These are phyloP conservation scores for Saccharomycopsis selenospora DNA, from an alignment of 805 yeast species.

Conservation along the genomic window DNA sequence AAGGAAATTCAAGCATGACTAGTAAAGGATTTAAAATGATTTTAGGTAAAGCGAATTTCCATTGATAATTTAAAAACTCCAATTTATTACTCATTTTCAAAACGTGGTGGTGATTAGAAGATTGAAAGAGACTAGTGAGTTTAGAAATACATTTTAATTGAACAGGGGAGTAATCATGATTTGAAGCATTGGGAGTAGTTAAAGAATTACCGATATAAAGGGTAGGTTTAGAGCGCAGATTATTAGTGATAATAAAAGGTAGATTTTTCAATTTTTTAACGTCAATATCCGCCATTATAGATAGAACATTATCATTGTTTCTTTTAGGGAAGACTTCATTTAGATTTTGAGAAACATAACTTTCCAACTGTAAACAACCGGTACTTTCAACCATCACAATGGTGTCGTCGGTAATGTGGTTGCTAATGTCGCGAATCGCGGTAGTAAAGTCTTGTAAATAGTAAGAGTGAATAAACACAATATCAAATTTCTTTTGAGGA, in stretches of 20 bases:
- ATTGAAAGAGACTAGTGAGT: slow-evolving; percentile 33
- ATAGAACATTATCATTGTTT: slow-evolving; percentile 35
- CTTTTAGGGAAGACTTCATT: slow-evolving; percentile 31
- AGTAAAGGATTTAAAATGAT: slow-evolving; percentile 73
- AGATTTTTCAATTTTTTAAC: slow-evolving; percentile 36
- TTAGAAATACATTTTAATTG: slow-evolving; percentile 30
- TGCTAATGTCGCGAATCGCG: slow-evolving; percentile 32
- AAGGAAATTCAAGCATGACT: slow-evolving; percentile 63
- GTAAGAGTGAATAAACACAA: slow-evolving; percentile 39
- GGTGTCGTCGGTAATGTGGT: slow-evolving; percentile 37
- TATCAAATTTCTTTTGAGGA: slow-evolving; percentile 31
- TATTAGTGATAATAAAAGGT: slow-evolving; percentile 25
- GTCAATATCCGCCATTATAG: slow-evolving; percentile 60
- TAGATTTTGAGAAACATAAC: slow-evolving; percentile 43
- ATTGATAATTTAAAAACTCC: slow-evolving; percentile 66
- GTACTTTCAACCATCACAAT: slow-evolving; percentile 60
- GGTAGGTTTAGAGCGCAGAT: neutral
- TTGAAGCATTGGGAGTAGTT: slow-evolving; percentile 30
- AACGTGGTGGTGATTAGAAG: no score
- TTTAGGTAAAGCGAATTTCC: slow-evolving; percentile 77
- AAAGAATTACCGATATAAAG: slow-evolving; percentile 30
- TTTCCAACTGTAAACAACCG: slow-evolving; percentile 66
- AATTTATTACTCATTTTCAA: slow-evolving; percentile 42
- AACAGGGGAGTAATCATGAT: slow-evolving; percentile 36
- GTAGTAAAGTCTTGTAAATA: slow-evolving; percentile 47